Percentiles rank a stretch among this genome's conserved stretches.
Conservation (phyloP, 2,329 filamentous ascomycete genomes). For the Ceratocystis variospora region DNA sequence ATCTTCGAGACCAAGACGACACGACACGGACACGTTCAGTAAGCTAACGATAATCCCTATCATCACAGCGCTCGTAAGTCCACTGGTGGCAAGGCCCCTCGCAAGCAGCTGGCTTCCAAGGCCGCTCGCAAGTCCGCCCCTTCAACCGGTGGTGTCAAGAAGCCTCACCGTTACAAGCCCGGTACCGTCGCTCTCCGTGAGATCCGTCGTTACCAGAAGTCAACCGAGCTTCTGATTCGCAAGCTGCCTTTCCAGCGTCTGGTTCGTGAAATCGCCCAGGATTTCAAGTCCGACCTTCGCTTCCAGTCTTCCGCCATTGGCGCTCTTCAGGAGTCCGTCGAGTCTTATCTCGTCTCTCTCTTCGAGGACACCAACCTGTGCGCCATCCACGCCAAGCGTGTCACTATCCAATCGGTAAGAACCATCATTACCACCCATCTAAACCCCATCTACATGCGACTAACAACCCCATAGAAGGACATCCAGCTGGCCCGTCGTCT, state of each 20-base stretch:
- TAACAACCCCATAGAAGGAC: constrained; percentile 46
- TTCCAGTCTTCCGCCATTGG: constrained; percentile 98
- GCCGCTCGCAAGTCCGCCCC: constrained; percentile 96
- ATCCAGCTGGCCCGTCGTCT: constrained; percentile 94
- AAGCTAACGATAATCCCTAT: neutral
- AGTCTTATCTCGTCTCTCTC: constrained; percentile 95
- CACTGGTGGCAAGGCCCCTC: constrained; percentile 63
- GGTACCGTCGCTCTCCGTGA: constrained; percentile 95
- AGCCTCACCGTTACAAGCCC: constrained; percentile 82
- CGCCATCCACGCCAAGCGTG: constrained; percentile 98
- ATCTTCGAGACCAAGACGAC: neutral
- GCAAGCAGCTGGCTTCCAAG: constrained; percentile 99
- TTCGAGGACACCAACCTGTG: constrained; percentile 98
- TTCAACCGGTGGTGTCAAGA: constrained; percentile 94
- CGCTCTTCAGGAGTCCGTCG: constrained; percentile 94
- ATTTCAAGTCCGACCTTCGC: constrained; percentile 88
- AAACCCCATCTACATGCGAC: neutral
- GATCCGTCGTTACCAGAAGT: constrained; percentile 97
- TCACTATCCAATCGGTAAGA: constrained; percentile 68
- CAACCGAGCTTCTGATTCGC: constrained; percentile 86
- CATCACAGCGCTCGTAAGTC: constrained; percentile 48
- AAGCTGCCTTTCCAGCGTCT: constrained; percentile 97
- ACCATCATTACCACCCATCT: neutral
- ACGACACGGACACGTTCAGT: no score
- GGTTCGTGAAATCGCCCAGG: constrained; percentile 90